Evolutionary conservation across 768 basidiomycete species (phyloP).

Genomic region (Suillus hirtellus): DNA sequence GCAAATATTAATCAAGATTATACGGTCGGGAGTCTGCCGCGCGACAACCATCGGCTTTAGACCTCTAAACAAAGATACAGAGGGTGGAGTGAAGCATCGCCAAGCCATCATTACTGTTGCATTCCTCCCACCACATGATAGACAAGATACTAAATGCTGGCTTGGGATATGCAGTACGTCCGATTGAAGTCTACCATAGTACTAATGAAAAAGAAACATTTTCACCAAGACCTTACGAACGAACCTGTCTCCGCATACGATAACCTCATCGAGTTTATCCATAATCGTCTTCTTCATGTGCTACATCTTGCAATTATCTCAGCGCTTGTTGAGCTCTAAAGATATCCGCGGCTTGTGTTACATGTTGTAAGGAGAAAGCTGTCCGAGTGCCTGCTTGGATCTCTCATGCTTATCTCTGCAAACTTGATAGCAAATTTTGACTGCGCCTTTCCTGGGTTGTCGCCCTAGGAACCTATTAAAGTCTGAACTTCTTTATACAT

Average conservation of each 20-base stretch:
- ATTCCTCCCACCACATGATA: constrained; percentile 1
- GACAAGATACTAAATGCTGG: neutral
- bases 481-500: neutral
- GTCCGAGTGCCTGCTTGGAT: constrained; percentile 2
- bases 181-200: neutral
- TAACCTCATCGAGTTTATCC: neutral
- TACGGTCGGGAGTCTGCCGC: neutral
- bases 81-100: neutral
- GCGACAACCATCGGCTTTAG: neutral
- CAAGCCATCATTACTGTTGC: neutral
- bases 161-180: neutral
- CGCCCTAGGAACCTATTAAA: neutral
- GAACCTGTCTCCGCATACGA: neutral
- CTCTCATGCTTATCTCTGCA: constrained; percentile 19
- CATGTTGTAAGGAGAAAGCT: neutral
- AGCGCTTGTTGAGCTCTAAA: constrained; percentile 12
- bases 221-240: neutral
- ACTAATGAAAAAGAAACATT: neutral
- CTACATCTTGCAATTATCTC: neutral
- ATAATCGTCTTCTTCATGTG: neutral
- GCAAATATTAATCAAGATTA: neutral
- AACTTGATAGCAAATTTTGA: neutral
- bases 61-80: neutral
- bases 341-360: constrained; percentile 10
- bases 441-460: neutral